These are phyloP conservation scores for Colletotrichum sp. DNA, from an alignment of 2,329 filamentous ascomycete species.

Conservation along the genomic window DNA sequence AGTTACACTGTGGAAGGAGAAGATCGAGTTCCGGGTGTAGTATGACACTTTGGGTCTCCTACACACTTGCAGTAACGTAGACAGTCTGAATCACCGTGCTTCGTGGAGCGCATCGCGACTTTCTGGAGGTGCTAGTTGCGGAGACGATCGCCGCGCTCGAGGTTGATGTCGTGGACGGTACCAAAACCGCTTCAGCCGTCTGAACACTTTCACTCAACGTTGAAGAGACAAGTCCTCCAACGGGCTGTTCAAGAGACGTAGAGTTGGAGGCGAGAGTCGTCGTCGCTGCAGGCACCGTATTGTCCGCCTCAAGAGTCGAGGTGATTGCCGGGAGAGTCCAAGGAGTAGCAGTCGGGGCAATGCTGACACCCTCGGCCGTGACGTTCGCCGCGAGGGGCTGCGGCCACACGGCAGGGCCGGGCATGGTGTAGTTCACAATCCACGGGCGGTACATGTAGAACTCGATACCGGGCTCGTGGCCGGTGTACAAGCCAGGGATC, in stretches of 20 bases:
- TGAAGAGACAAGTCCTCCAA: not conserved
- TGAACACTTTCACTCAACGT: not conserved
- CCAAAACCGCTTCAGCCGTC: not conserved
- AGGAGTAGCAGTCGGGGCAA: not conserved
- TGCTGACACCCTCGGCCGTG: not conserved
- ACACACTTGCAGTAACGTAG: not conserved
- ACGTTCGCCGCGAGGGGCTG: not conserved
- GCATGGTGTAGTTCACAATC: not conserved
- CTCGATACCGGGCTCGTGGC: not conserved
- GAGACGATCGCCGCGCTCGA: not conserved
- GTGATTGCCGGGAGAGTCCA: not conserved
- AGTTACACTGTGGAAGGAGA: not conserved
- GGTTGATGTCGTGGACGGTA: not conserved
- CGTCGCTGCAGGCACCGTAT: not conserved
- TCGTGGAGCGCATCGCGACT: not conserved
- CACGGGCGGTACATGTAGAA: not conserved
- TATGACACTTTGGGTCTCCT: not conserved
- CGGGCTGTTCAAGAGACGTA: not conserved
- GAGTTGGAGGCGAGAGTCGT: not conserved
- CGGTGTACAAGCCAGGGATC: not conserved
- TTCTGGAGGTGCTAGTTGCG: not conserved
- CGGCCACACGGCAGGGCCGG: not conserved
- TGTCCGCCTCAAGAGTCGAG: not conserved
- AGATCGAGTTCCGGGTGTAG: not conserved
- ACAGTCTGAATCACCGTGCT: not conserved